Evolutionary conservation across 768 basidiomycete genomes (phyloP).

Genomic region (Gloeopeniophorella convolvens): DNA sequence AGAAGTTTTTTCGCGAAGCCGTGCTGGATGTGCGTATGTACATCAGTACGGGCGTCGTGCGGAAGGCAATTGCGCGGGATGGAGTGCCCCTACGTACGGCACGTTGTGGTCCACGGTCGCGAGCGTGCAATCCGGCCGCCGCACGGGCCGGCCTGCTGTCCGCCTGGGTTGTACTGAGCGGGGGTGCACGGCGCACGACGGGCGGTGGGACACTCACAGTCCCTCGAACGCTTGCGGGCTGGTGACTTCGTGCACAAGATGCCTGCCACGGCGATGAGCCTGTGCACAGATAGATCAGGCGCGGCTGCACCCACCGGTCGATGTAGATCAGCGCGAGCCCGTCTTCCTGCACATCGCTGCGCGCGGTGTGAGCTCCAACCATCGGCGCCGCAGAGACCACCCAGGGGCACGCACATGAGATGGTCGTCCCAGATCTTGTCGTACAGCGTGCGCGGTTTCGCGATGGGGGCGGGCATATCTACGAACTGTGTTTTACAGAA

Average conservation of each 20-base stretch:
- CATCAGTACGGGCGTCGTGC: too few relatives aligned
- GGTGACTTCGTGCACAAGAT: conserved; percentile 60
- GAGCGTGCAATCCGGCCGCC: conserved; percentile 58
- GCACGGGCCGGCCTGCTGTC: conserved; percentile 48
- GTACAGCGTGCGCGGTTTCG: conserved; percentile 80
- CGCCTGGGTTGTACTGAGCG: conserved; percentile 26
- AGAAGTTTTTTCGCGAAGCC: conserved; percentile 44
- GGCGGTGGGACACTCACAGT: conserved; percentile 29
- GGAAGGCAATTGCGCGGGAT: too few relatives aligned
- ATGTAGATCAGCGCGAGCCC: conserved; percentile 78
- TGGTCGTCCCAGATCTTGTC: conserved; percentile 99
- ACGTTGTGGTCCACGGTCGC: conserved; percentile 58
- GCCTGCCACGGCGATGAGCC: conserved; percentile 29
- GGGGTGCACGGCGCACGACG: background rate
- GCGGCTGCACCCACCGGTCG: conserved; percentile 31
- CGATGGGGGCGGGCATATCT: conserved; percentile 48
- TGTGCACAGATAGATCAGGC: background rate
- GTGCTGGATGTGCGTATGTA: too few relatives aligned
- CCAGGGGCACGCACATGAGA: conserved; percentile 57
- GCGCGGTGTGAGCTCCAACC: conserved; percentile 1
- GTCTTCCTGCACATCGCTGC: conserved; percentile 64
- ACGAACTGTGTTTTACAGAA: conserved; percentile 6
- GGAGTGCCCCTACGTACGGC: too few relatives aligned
- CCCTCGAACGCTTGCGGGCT: conserved; percentile 59
- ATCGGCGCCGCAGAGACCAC: background rate